A percentile compares a stretch with the other conserved stretches of the same genome.
Evolutionary conservation across 306 rosid species (phyloP).

Genomic region (Dryas alaskensis): DNA sequence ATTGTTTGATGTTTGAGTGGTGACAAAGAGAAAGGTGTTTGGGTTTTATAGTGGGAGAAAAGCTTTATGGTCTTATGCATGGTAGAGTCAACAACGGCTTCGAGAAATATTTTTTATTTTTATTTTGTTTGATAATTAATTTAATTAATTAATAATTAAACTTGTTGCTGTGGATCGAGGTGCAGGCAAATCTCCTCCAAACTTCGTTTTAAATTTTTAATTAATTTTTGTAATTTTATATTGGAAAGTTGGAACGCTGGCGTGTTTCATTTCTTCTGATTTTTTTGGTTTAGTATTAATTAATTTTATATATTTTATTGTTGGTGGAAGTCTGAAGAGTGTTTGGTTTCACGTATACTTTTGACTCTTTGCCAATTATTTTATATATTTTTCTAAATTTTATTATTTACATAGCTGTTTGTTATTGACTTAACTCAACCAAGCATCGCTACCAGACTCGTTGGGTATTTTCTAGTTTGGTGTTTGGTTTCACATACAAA

Average conservation of each 20-base stretch:
- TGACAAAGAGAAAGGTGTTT: too few relatives aligned
- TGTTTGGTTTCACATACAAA: slow-evolving; percentile 11
- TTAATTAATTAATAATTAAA: not conserved
- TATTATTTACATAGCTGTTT: not conserved
- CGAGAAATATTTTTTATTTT: not conserved
- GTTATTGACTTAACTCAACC: not conserved
- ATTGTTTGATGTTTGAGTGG: too few relatives aligned
- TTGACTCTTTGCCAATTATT: not conserved
- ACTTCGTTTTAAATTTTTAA: not conserved
- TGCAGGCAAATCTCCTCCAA: slow-evolving; percentile 20
- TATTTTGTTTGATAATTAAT: not conserved
- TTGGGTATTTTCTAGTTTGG: not conserved
- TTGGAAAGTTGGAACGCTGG: not conserved
- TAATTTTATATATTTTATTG: not conserved
- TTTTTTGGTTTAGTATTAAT: not conserved
- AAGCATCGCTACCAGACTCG: not conserved
- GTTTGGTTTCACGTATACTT: slow-evolving; percentile 6
- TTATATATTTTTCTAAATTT: not conserved
- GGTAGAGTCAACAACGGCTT: slow-evolving; percentile 4
- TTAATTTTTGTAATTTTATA: not conserved
- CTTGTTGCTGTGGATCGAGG: slow-evolving; percentile 1
- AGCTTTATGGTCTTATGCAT: too few relatives aligned
- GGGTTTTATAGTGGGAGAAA: too few relatives aligned
- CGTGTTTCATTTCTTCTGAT: slow-evolving; percentile 15
- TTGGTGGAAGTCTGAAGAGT: slow-evolving; percentile 5